These are phyloP conservation scores for Atalantia buxifolia DNA, from an alignment of 345 rosid species.

Conservation along the genomic window DNA sequence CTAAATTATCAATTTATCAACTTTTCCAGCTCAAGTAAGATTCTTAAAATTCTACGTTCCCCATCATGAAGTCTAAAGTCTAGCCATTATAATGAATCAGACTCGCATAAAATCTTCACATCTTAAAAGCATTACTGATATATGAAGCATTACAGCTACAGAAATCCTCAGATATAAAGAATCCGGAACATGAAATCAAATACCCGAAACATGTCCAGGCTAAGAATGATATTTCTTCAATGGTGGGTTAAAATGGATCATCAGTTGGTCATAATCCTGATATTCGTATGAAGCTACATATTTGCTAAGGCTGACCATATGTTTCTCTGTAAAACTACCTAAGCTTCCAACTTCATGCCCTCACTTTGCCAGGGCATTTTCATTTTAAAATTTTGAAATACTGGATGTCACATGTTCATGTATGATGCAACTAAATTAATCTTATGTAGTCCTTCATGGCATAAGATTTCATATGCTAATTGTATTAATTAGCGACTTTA, in stretches of 20 bases:
- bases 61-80: neutral
- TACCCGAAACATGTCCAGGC: neutral
- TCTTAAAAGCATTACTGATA: neutral
- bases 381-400: neutral
- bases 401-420: neutral
- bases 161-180: neutral
- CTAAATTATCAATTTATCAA: neutral
- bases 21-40: neutral
- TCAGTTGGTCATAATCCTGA: neutral
- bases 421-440: neutral
- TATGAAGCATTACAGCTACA: neutral
- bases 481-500: neutral
- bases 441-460: neutral
- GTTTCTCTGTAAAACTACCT: neutral
- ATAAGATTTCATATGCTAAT: too few species aligned
- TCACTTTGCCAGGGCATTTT: neutral
- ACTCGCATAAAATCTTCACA: neutral
- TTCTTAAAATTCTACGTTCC: neutral
- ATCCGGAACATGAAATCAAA: neutral
- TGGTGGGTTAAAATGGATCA: neutral
- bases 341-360: neutral
- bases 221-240: neutral
- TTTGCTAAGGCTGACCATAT: neutral
- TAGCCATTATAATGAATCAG: neutral
- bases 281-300: neutral